phyloP scores from a whole-genome alignment of 1,284 basidiomycete species.

The Sporisorium iseilematis-ciliati region DNA sequence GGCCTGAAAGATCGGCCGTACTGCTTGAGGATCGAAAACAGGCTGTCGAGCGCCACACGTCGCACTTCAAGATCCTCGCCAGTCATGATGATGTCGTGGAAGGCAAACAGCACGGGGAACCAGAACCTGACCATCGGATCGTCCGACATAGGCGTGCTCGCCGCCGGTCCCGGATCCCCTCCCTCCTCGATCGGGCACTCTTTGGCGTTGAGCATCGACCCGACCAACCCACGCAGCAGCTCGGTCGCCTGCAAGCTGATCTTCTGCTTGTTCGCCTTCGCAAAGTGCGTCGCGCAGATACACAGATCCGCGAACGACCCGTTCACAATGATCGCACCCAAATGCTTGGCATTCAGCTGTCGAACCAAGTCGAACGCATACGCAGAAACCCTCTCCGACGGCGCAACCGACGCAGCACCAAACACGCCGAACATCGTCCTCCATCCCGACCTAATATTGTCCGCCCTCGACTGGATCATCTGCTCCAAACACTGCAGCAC shows the following conservation, averaged over 20 bases:
- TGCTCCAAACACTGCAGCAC: conserved; percentile 98
- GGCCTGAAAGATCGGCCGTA: conserved; percentile 87
- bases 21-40: conserved; percentile 92
- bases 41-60: conserved; percentile 84
- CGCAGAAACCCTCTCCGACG: conserved; percentile 90
- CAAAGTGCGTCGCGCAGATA: conserved; percentile 98
- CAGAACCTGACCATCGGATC: conserved; percentile 76
- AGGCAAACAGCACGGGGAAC: conserved; percentile 95
- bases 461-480: conserved; percentile 95
- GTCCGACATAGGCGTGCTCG: conserved; percentile 54
- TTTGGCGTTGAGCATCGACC: conserved; percentile 79
- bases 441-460: conserved; percentile 98
- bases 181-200: conserved; percentile 56
- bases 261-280: conserved; percentile 98
- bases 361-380: conserved; percentile 97
- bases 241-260: conserved; percentile 95
- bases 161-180: conserved; percentile 57
- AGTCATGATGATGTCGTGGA: conserved; percentile 99
- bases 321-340: conserved; percentile 87
- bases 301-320: conserved; percentile 96
- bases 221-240: conserved; percentile 86
- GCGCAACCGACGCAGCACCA: conserved; percentile 92
- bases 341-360: conserved; percentile 89
- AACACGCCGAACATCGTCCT: conserved; percentile 99
- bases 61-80: conserved; percentile 98